Evolutionary conservation across 2,329 filamentous ascomycete species (phyloP), one percentile per base, ranked within the genome.

Genomic region (Curvularia lunata): DNA sequence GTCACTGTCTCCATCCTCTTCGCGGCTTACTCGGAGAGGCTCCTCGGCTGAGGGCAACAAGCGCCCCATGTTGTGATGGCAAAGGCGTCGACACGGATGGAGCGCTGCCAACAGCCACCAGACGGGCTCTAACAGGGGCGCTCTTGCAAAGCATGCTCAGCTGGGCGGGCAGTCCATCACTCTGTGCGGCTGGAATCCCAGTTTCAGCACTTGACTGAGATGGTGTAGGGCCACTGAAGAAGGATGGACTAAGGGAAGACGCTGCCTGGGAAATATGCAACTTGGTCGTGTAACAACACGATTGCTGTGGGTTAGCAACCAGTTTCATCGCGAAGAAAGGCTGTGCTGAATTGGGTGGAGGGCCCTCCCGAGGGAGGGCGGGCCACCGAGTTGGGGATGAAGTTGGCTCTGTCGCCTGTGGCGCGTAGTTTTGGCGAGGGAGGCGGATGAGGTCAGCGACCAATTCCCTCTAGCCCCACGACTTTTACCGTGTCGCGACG

Each of bases 11-110:
- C 60, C 61, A 60, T 61, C 49, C 34, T 62, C 54, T 52, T 60
- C 53, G 58, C 63, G 59, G 64, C 62, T 68, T 42, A 48, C 51
- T 58, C 63, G 67, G 62, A 66, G 54, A 54, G 51, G 56, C 56
- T 65, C 58, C 46, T 65, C 21, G 59, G 65, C 52, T 56, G 57
- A 63, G 68, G 61, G 65, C 67, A 71, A 62, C 65, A 62, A 59
- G 66, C 57, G 55, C 66, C 66, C 72, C 70, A 69, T 72, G 72
- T 72, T 62, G 64, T 64, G 64, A 68, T 67, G 60, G 65, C 67
- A 67, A 62, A 56, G 56, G 57, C 60, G 61, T 62, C 41, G 59
- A 54, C 69, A 64, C 66, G 65, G 58, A 48, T 57, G 56, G 53
- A 51, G 56, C 53, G 61, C 50, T 63, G 52, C 52, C 52, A 58